A percentile compares a stretch with the other conserved stretches of the same genome.
These are phyloP conservation scores for Petunia hybrid DNA, from an alignment of 305 asterid species.

Conservation along the genomic window DNA sequence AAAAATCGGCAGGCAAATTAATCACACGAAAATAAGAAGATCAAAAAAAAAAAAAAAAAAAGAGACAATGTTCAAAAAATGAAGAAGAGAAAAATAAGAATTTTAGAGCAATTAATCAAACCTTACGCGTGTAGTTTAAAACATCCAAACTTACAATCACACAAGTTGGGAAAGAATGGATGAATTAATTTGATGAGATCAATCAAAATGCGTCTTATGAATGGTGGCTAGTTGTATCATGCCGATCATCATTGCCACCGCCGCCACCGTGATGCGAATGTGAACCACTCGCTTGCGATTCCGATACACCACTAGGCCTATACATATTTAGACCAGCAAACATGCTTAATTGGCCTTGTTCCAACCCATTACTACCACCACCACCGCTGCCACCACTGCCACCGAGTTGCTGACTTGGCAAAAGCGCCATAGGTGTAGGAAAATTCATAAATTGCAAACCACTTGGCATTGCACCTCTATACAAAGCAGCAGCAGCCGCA, in stretches of 20 bases:
- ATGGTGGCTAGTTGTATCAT: slow-evolving; percentile 67
- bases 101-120: slow-evolving; percentile 62
- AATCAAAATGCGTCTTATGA: slow-evolving; percentile 42
- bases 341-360: slow-evolving; percentile 75
- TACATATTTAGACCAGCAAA: slow-evolving; percentile 63
- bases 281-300: slow-evolving; percentile 80
- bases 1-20: slow-evolving; percentile 51
- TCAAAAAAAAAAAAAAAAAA: not conserved
- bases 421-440: slow-evolving; percentile 72
- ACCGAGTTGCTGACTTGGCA: slow-evolving; percentile 67
- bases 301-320: slow-evolving; percentile 57
- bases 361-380: slow-evolving; percentile 54
- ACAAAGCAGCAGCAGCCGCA: slow-evolving; percentile 59
- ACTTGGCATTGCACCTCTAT: slow-evolving; percentile 72
- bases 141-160: slow-evolving; percentile 66
- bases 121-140: slow-evolving; percentile 63
- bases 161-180: slow-evolving; percentile 39
- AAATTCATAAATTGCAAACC: slow-evolving; percentile 94
- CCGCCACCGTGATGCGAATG: slow-evolving; percentile 64
- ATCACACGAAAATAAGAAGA: slow-evolving; percentile 55
- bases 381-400: slow-evolving; percentile 32
- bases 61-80: not conserved
- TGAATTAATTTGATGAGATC: slow-evolving; percentile 25
- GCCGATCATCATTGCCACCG: slow-evolving; percentile 63
- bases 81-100: slow-evolving; percentile 33